Base-by-base conservation (phyloP, 257 asterid species). In the Plantago ovata region DNA sequence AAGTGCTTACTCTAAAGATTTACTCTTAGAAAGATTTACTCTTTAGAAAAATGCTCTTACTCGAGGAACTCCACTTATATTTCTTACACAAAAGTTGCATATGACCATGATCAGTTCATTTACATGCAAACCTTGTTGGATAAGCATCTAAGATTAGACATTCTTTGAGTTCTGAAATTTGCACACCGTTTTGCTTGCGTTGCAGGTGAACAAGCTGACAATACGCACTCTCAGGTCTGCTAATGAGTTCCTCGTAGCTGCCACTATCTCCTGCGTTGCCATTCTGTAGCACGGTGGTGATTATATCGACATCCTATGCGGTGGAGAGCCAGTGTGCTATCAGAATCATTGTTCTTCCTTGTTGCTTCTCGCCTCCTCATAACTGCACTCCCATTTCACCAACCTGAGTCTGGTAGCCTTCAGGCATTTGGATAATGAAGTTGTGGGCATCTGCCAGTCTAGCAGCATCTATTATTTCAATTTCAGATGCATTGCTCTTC, bases 361-460 rank as follows among this genome's bases (percentile, higher is more conserved):
- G 66, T 81, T 83, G 91, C 52, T 83, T 83, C 65, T 83, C 87
- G 10, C 91, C 91, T 3, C 91, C 91, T 2, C 86, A 81, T 49
- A 81, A 64, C 49, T 84, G 94, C 57, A 79, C 79, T 28, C 86
- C 93, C 53, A 70, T 76, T 45, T 76, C 78, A 0, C 94, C 88
- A 9, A 79, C 94, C 45, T 65, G 79, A 11, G 94, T 81, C 3
- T 49, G 54, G 65, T 79, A 84, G 4, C 87, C 89, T 16, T 79
- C 77, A 0, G 81, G 80, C 78, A 81, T 64, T 48, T 72, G 64
- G 63, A 81, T 72, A 36, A 79, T 81, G 76, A 84, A 84, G 43
- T 61, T 74, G 32, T 81, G 83, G 10, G 94, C 94, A 32, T 80
- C 80, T 43, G 92, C 92, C 2, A 79, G 79, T 70, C 48, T 69